Percentiles rank a stretch among this genome's conserved stretches.
These are phyloP conservation scores for Venustampulla echinocandica DNA, from an alignment of 495 filamentous ascomycete species.

Conservation along the genomic window DNA sequence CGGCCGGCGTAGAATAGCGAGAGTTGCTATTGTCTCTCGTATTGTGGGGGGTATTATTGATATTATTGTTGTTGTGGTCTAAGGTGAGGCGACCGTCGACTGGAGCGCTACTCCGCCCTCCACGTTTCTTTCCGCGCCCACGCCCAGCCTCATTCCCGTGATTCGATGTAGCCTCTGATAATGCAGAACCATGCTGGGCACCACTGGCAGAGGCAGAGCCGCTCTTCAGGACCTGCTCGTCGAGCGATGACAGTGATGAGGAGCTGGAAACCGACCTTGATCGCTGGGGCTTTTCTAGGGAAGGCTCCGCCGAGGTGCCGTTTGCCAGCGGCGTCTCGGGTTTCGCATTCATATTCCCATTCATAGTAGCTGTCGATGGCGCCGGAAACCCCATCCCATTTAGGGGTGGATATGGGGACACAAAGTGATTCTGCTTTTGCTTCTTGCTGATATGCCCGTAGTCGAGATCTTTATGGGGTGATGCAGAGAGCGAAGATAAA, in stretches of 20 bases:
- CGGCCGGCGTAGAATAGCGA: conserved; percentile 7
- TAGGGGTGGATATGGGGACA: background rate
- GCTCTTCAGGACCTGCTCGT: conserved; percentile 27
- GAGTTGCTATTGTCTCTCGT: conserved; percentile 21
- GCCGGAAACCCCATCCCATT: background rate
- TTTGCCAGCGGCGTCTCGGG: background rate
- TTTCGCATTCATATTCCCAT: no score
- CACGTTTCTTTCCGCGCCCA: background rate
- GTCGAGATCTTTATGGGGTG: conserved; percentile 16
- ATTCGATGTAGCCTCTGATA: conserved; percentile 18
- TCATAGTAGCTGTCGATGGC: conserved; percentile 1
- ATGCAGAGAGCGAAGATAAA: conserved; percentile 14
- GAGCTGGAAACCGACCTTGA: conserved; percentile 28
- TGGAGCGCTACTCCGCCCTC: conserved; percentile 1
- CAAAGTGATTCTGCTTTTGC: conserved; percentile 16
- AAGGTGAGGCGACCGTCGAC: background rate
- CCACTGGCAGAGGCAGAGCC: no score
- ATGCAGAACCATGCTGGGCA: conserved; percentile 17
- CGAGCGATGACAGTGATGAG: conserved; percentile 33
- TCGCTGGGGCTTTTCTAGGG: conserved; percentile 4
- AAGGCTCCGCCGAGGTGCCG: background rate
- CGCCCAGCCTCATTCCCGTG: conserved; percentile 2
- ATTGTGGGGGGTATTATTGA: background rate
- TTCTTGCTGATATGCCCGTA: conserved; percentile 28
- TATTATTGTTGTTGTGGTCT: conserved; percentile 7